A percentile compares a stretch with the other conserved stretches of the same genome.
Conservation (phyloP, 208 protist genomes). For the Novymonas esmeraldas region DNA sequence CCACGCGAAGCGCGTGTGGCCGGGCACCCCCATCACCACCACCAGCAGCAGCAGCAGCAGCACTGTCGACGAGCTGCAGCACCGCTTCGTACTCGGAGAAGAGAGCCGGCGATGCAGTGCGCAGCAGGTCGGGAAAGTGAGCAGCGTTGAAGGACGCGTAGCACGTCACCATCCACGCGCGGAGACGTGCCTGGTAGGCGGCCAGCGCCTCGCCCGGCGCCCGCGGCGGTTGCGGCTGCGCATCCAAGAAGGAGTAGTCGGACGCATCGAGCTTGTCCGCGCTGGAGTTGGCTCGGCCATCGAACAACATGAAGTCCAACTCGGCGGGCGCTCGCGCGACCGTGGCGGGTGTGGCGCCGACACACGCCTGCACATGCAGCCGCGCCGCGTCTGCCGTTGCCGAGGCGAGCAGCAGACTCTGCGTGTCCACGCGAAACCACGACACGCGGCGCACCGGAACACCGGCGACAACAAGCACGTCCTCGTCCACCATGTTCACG, state of each 20-base stretch:
- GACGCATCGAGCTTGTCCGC: constrained; percentile 23
- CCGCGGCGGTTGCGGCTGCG: constrained; percentile 27
- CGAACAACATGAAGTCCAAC: constrained; percentile 58
- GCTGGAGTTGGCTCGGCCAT: constrained; percentile 3
- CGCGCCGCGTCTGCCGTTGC: constrained; percentile 11
- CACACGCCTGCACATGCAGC: not conserved
- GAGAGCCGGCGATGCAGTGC: constrained; percentile 27
- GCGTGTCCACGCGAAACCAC: constrained; percentile 27
- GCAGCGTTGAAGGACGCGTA: constrained; percentile 20
- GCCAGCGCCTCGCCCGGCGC: constrained; percentile 18
- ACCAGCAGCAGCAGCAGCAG: not conserved
- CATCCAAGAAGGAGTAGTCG: constrained; percentile 45
- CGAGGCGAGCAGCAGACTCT: constrained; percentile 29
- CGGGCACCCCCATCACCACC: not conserved
- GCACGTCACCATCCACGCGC: constrained; percentile 47
- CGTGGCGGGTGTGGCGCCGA: not conserved
- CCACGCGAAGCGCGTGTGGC: constrained; percentile 15
- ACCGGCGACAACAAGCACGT: constrained; percentile 8
- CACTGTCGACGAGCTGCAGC: constrained; percentile 7
- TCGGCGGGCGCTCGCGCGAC: constrained; percentile 13
- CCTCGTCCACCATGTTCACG: constrained; percentile 4
- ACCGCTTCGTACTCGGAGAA: constrained; percentile 52
- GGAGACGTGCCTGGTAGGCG: constrained; percentile 26
- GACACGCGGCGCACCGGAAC: constrained; percentile 27
- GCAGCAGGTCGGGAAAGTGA: constrained; percentile 30